Evolutionary conservation across 371 early-diverging fungal genomes (phyloP).

Genomic region (Dichotomocladium elegans): DNA sequence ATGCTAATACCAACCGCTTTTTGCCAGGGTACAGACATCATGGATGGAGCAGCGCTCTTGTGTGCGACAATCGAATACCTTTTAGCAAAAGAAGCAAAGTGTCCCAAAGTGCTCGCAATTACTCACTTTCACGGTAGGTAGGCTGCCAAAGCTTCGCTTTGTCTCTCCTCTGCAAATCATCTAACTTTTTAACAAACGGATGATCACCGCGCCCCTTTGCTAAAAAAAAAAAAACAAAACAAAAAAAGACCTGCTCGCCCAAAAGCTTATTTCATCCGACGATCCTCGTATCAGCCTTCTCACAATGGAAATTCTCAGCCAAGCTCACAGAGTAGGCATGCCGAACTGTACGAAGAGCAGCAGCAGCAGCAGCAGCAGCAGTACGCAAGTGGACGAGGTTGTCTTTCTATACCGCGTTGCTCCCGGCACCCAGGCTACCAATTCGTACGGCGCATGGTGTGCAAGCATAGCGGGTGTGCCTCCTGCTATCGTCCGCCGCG

Average conservation of each 20-base stretch:
- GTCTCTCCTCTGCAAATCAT: neutral
- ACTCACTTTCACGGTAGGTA: slow-evolving; percentile 67
- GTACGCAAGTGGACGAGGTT: slow-evolving; percentile 20
- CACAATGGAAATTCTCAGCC: slow-evolving; percentile 27
- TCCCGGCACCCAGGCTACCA: slow-evolving; percentile 12
- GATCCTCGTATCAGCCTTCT: slow-evolving; percentile 11
- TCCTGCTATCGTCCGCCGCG: slow-evolving; percentile 36
- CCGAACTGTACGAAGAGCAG: too few species aligned
- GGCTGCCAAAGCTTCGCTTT: neutral
- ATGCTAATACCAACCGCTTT: neutral
- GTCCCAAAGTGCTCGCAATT: slow-evolving; percentile 50
- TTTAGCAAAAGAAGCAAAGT: slow-evolving; percentile 24
- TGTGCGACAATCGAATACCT: slow-evolving; percentile 55
- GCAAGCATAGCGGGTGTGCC: slow-evolving; percentile 56
- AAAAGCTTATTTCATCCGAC: neutral
- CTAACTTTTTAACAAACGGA: neutral
- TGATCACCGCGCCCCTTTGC: too few species aligned
- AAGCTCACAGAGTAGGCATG: too few species aligned
- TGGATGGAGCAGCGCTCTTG: slow-evolving; percentile 62
- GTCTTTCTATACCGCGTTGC: slow-evolving; percentile 54
- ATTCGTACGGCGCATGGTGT: slow-evolving; percentile 57
- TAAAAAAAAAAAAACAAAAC: too few species aligned
- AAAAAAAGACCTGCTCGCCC: neutral
- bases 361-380: neutral
- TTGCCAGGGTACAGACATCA: slow-evolving; percentile 32